Percentiles rank a stretch among this genome's conserved stretches.
Conservation (phyloP, 306 rosid species). For the Cicer chorassanicum region DNA sequence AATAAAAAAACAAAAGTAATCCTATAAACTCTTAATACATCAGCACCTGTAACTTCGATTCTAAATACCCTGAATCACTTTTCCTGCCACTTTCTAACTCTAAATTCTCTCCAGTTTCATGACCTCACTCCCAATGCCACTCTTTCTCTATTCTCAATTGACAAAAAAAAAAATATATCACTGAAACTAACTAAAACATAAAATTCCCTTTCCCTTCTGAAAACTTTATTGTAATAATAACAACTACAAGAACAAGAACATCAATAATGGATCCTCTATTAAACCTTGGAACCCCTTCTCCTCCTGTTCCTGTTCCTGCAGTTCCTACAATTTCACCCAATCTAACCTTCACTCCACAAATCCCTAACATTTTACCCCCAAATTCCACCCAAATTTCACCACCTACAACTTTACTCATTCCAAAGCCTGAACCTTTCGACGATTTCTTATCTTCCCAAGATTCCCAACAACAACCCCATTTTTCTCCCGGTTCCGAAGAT, state of each 20-base stretch:
- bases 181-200: too few species aligned
- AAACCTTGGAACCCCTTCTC: conserved; percentile 22
- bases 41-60: too few species aligned
- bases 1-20: too few species aligned
- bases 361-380: not conserved
- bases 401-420: conserved; percentile 55
- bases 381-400: not conserved
- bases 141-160: not conserved
- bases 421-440: conserved; percentile 75
- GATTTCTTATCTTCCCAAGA: conserved; percentile 39
- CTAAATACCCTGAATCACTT: too few species aligned
- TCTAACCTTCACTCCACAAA: not conserved
- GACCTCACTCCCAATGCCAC: not conserved
- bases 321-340: not conserved
- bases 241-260: too few species aligned
- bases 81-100: too few species aligned
- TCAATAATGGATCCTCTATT: conserved; percentile 12
- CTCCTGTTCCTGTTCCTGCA: not conserved
- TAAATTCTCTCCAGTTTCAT: not conserved
- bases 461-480: not conserved
- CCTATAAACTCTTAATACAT: too few species aligned
- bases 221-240: too few species aligned
- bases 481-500: conserved; percentile 28
- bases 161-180: too few species aligned
- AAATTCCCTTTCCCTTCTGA: too few species aligned